Percentiles rank a stretch among this genome's conserved stretches.
These are phyloP conservation scores for thale cress (Arabidopsis thaliana) DNA, from an alignment of 345 rosid genomes.

Conservation along the genomic window TAIR10.1 NC_003070.9:2353501-2354000, in stretches of 20 bases:
- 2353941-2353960: constrained; percentile 25
- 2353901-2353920: background rate
- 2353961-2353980: constrained; percentile 17
- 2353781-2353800: background rate
- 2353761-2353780: background rate
- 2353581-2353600: constrained; percentile 28
- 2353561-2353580: background rate
- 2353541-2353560: constrained; percentile 27
- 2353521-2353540: constrained; percentile 40
- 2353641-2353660: background rate
- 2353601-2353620: constrained; percentile 9
- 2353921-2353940: constrained; percentile 18
- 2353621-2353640: background rate
- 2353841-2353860: background rate
- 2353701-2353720: background rate
- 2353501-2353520: constrained; percentile 46
- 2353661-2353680: constrained; percentile 13
- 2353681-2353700: constrained; percentile 24
- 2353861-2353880: background rate
- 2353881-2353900: background rate
- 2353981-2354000: background rate
- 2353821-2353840: background rate
- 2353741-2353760: no score
- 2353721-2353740: background rate
- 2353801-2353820: background rate